A percentile compares a stretch with the other conserved stretches of the same genome.
These are phyloP conservation scores for Paraphoma chrysanthemicola DNA, from an alignment of 2,329 filamentous ascomycete genomes.

Conservation along the genomic window DNA sequence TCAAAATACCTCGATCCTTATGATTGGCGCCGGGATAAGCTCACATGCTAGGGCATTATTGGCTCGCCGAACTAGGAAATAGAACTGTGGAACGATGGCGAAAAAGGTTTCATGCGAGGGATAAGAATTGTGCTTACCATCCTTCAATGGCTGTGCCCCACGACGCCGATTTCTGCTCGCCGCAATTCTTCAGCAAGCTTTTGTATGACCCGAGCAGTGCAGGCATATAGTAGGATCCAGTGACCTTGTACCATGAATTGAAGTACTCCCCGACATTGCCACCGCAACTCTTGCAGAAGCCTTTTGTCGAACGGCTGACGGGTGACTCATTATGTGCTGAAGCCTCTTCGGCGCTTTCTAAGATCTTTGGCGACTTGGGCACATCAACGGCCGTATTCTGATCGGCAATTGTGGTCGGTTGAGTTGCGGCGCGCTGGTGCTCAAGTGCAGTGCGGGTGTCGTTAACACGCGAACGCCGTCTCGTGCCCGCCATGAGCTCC, in stretches of 20 bases:
- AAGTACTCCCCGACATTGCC: slow-evolving; percentile 43
- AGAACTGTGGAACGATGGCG: slow-evolving; percentile 35
- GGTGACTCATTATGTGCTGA: slow-evolving; percentile 16
- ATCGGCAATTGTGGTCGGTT: slow-evolving; percentile 8
- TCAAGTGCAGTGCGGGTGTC: slow-evolving; percentile 18
- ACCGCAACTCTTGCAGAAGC: slow-evolving; percentile 39
- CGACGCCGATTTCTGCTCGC: slow-evolving; percentile 36
- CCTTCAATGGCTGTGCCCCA: slow-evolving; percentile 41
- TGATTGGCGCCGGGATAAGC: slow-evolving; percentile 43
- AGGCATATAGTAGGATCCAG: slow-evolving; percentile 45
- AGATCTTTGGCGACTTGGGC: slow-evolving; percentile 9
- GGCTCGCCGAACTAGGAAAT: slow-evolving; percentile 33
- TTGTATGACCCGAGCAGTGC: slow-evolving; percentile 43
- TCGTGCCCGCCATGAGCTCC: slow-evolving; percentile 30
- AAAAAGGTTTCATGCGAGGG: slow-evolving; percentile 23
- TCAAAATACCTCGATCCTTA: slow-evolving; percentile 34
- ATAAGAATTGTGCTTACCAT: slow-evolving; percentile 43
- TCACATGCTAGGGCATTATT: slow-evolving; percentile 39
- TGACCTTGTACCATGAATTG: slow-evolving; percentile 46
- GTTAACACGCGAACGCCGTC: slow-evolving; percentile 28
- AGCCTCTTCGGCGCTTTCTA: slow-evolving; percentile 17
- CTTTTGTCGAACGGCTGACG: slow-evolving; percentile 31
- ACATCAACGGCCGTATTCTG: slow-evolving; percentile 1
- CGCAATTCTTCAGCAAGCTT: slow-evolving; percentile 30
- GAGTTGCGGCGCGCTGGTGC: slow-evolving; percentile 17